phyloP scores from a whole-genome alignment of 257 asterid species.

The Oldenlandia corymbosa region DNA sequence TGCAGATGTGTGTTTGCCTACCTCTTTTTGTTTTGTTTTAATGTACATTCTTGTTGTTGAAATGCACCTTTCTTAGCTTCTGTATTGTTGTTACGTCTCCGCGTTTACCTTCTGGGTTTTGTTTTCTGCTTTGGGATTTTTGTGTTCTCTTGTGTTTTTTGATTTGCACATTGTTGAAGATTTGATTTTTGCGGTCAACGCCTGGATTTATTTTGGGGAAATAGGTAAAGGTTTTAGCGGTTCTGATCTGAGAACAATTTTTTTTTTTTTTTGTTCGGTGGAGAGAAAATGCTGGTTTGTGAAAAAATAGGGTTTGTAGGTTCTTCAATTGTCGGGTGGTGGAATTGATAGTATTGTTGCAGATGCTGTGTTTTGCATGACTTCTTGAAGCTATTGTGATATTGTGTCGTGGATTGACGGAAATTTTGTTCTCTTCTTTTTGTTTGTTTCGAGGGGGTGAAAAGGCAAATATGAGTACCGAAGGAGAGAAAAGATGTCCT shows the following conservation, averaged over 20 bases:
- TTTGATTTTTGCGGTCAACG: slow-evolving; percentile 6
- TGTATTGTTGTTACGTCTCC: slow-evolving; percentile 2
- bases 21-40: slow-evolving; percentile 9
- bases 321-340: background rate
- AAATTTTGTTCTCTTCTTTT: slow-evolving; percentile 3
- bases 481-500: slow-evolving; percentile 97
- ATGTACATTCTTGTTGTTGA: slow-evolving; percentile 27
- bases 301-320: slow-evolving; percentile 36
- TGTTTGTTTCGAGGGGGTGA: slow-evolving; percentile 14
- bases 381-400: background rate
- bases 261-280: background rate
- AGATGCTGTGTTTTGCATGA: slow-evolving; percentile 14
- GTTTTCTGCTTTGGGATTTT: background rate
- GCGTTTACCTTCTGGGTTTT: background rate
- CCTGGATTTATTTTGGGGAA: slow-evolving; percentile 14
- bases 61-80: slow-evolving; percentile 8
- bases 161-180: background rate
- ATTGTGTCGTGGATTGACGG: background rate
- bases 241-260: slow-evolving; percentile 29
- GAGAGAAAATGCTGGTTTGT: slow-evolving; percentile 12
- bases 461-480: slow-evolving; percentile 70
- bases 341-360: background rate
- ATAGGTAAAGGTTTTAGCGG: slow-evolving; percentile 14
- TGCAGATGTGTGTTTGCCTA: slow-evolving; percentile 21
- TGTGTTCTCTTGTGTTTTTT: background rate